These are phyloP conservation scores for Puccinellia tenuiflora DNA, from an alignment of 176 grass and related monocot genomes.

Conservation along the genomic window DNA sequence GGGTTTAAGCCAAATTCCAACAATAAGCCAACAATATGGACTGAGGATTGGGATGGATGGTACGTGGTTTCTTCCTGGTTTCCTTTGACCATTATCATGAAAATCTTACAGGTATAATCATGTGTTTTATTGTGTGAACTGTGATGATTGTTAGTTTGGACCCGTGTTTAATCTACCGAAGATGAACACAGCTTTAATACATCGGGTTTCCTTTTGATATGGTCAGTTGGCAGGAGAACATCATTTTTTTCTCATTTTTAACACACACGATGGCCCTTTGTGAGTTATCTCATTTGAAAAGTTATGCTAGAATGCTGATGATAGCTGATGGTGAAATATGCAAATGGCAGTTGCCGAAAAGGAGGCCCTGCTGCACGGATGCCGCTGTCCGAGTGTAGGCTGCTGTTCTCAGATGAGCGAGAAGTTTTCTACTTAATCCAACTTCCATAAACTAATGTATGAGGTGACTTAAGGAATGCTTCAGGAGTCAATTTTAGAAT, in stretches of 20 bases:
- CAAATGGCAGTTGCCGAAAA: background rate
- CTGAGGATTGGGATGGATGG: constrained; percentile 99
- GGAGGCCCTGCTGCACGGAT: background rate
- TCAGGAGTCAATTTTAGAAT: background rate
- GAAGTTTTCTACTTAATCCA: background rate
- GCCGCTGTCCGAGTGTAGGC: background rate
- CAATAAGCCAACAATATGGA: constrained; percentile 75
- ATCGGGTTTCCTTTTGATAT: background rate
- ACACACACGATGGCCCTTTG: background rate
- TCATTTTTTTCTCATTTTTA: background rate
- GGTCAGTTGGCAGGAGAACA: background rate
- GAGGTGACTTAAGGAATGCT: background rate
- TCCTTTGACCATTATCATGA: background rate
- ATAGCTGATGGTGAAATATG: background rate
- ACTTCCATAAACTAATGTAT: background rate
- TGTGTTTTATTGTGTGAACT: constrained; percentile 12
- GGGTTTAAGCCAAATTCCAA: constrained; percentile 85
- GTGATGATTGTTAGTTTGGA: background rate
- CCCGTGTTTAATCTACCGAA: background rate
- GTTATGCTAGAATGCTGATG: background rate
- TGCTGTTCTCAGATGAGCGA: background rate
- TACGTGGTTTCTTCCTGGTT: constrained; percentile 31
- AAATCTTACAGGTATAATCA: constrained; percentile 5
- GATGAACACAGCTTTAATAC: background rate
- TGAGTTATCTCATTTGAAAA: background rate